Evolutionary conservation across 2,329 filamentous ascomycete species (phyloP).

Genomic region (Aspergillus spinulosporus): DNA sequence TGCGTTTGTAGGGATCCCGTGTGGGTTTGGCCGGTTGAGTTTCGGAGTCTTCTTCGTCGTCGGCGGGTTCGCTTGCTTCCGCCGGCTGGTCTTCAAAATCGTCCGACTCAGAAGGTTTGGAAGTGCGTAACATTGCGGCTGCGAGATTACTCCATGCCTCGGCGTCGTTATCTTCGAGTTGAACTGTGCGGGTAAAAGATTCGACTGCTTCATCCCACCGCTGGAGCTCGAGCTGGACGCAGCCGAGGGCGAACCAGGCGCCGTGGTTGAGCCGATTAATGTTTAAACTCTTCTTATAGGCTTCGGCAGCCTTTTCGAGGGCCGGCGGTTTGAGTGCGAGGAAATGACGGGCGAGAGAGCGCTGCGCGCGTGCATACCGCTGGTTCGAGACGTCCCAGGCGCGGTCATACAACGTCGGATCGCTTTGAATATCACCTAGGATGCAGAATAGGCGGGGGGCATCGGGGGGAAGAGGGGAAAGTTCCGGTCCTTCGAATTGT

Average conservation of each 20-base stretch:
- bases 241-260: conserved; percentile 88
- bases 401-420: conserved; percentile 73
- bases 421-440: conserved; percentile 80
- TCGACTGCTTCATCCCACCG: conserved; percentile 77
- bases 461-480: conserved; percentile 71
- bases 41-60: conserved; percentile 31
- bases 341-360: conserved; percentile 78
- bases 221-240: conserved; percentile 76
- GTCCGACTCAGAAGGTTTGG: conserved; percentile 33
- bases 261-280: conserved; percentile 80
- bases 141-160: conserved; percentile 95
- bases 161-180: conserved; percentile 82
- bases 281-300: conserved; percentile 74
- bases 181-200: conserved; percentile 79
- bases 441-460: conserved; percentile 90
- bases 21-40: conserved; percentile 15
- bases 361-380: conserved; percentile 83
- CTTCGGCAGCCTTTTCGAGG: conserved; percentile 68
- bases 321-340: conserved; percentile 62
- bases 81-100: background rate
- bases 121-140: conserved; percentile 67
- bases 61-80: conserved; percentile 24
- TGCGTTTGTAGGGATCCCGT: conserved; percentile 59
- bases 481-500: conserved; percentile 66
- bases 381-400: conserved; percentile 83